A percentile compares a stretch with the other conserved stretches of the same genome.
Evolutionary conservation across 2,329 filamentous ascomycete species (phyloP).

Genomic region (Alternaria arborescens): DNA sequence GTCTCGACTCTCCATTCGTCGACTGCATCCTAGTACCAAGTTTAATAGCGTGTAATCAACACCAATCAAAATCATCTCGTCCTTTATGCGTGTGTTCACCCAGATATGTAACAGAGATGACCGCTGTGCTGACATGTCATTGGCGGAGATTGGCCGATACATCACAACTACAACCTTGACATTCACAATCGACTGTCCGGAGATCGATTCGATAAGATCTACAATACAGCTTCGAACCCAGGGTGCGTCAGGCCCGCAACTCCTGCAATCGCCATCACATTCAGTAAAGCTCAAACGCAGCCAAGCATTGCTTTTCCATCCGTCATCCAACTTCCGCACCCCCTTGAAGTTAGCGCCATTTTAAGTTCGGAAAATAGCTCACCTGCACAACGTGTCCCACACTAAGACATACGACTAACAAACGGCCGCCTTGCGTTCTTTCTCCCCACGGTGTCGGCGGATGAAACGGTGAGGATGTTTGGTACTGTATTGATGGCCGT

Average conservation of each 20-base stretch:
- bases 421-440: conserved; percentile 4
- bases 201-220: not conserved
- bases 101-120: not conserved
- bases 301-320: not conserved
- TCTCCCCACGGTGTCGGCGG: not conserved
- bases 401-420: not conserved
- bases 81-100: too few species aligned
- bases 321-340: not conserved
- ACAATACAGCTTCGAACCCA: not conserved
- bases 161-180: not conserved
- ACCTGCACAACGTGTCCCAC: not conserved
- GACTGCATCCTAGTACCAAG: not conserved
- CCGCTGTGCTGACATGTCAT: not conserved
- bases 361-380: not conserved
- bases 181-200: not conserved
- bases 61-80: too few species aligned
- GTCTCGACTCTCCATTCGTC: not conserved
- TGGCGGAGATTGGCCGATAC: not conserved
- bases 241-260: not conserved
- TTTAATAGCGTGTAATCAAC: conserved; percentile 1
- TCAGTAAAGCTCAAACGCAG: not conserved
- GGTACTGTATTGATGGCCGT: not conserved
- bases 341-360: not conserved
- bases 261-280: conserved; percentile 3
- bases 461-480: not conserved